phyloP scores from a whole-genome alignment of 805 yeast species.

The Torulaspora gathmanii region DNA sequence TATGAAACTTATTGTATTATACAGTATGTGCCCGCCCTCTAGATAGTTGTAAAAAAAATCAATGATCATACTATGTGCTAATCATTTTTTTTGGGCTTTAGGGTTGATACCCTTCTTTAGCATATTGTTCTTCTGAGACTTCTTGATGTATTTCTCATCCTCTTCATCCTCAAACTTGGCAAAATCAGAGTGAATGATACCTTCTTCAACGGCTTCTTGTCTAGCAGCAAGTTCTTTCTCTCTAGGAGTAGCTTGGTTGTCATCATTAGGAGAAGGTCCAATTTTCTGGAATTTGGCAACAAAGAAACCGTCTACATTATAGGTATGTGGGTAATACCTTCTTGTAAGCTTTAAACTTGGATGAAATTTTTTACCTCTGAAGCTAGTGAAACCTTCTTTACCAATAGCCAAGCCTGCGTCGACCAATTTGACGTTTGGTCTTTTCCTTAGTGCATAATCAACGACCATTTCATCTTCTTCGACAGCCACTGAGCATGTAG shows the following conservation, averaged over 20 bases:
- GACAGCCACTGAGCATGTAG: constrained; percentile 97
- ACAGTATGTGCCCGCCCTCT: constrained; percentile 8
- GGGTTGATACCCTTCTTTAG: constrained; percentile 74
- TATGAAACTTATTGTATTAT: constrained; percentile 7
- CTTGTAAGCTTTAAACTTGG: constrained; percentile 73
- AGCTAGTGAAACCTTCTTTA: constrained; percentile 90
- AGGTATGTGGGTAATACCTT: constrained; percentile 97
- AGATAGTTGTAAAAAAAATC: constrained; percentile 3
- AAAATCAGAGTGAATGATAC: constrained; percentile 80
- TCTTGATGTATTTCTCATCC: constrained; percentile 68
- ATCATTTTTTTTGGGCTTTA: constrained; percentile 31
- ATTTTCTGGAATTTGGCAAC: constrained; percentile 95
- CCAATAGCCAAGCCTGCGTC: constrained; percentile 92
- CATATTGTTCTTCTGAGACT: constrained; percentile 58
- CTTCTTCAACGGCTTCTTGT: constrained; percentile 74
- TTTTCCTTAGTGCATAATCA: constrained; percentile 92
- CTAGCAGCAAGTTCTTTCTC: constrained; percentile 82
- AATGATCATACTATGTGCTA: neutral
- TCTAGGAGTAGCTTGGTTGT: constrained; percentile 78
- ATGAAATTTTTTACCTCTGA: constrained; percentile 87
- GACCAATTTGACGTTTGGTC: constrained; percentile 93
- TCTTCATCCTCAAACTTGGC: constrained; percentile 73
- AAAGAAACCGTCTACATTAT: constrained; percentile 96
- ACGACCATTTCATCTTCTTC: constrained; percentile 98
- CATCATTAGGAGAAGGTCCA: constrained; percentile 80